Percentiles rank a stretch among this genome's conserved stretches.
Evolutionary conservation across 805 yeast genomes (phyloP).

Genomic region (Saturnispora zaruensis): DNA sequence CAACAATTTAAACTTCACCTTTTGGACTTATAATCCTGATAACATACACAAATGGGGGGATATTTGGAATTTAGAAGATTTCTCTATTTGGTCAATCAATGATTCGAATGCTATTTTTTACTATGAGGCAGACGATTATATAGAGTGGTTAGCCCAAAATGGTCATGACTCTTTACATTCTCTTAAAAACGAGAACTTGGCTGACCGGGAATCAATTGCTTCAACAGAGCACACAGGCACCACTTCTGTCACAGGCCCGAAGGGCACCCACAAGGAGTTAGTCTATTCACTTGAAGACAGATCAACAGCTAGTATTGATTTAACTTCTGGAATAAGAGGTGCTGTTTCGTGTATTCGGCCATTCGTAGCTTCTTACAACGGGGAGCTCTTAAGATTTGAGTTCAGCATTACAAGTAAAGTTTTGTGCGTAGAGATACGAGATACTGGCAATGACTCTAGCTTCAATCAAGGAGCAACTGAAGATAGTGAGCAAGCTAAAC

Average conservation of each 20-base stretch:
- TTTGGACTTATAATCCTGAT: constrained; percentile 74
- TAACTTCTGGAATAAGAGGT: constrained; percentile 57
- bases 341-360: constrained; percentile 72
- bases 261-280: neutral
- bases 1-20: constrained; percentile 59
- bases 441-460: neutral
- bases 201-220: neutral
- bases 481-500: neutral
- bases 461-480: neutral
- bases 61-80: constrained; percentile 88
- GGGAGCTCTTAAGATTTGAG: constrained; percentile 43
- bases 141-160: constrained; percentile 14
- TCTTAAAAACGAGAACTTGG: neutral
- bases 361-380: constrained; percentile 55
- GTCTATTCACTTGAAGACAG: neutral
- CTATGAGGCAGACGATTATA: constrained; percentile 2
- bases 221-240: neutral
- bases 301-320: constrained; percentile 2
- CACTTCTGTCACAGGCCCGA: neutral
- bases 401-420: constrained; percentile 46
- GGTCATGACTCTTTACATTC: neutral
- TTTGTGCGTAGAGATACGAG: constrained; percentile 33
- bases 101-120: constrained; percentile 27
- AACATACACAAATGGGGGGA: constrained; percentile 87
- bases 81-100: constrained; percentile 75